A percentile compares a stretch with the other conserved stretches of the same genome.
Conservation (phyloP, 257 asterid genomes). For the Mentha longifolia region DNA sequence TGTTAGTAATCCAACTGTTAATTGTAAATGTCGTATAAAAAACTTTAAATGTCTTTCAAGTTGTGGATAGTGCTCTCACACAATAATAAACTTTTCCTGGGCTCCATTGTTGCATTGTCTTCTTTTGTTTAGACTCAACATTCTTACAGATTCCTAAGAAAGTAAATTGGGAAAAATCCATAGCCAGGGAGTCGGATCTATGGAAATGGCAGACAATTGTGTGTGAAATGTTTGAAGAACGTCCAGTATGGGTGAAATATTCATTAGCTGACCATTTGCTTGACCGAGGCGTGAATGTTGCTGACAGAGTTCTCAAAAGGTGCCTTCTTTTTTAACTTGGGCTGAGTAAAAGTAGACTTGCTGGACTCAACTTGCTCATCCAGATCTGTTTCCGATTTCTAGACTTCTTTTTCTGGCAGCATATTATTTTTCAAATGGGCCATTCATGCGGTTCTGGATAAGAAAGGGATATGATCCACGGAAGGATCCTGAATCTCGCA, state of each 20-base stretch:
- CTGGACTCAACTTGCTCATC: conserved; percentile 33
- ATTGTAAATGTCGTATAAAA: neutral
- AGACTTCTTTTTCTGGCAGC: conserved; percentile 89
- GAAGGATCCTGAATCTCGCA: conserved; percentile 89
- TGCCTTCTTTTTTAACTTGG: conserved; percentile 33
- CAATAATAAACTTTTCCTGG: neutral
- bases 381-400: conserved; percentile 35
- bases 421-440: conserved; percentile 92
- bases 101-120: neutral
- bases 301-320: conserved; percentile 69
- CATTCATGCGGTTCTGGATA: conserved; percentile 85
- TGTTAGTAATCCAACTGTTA: neutral
- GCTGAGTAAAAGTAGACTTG: neutral
- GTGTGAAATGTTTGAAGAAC: conserved; percentile 83
- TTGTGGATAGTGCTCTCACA: neutral
- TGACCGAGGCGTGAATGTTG: conserved; percentile 58
- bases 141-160: conserved; percentile 89
- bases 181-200: conserved; percentile 62
- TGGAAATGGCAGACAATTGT: conserved; percentile 81
- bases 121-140: conserved; percentile 68
- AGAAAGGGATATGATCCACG: conserved; percentile 99
- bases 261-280: conserved; percentile 68
- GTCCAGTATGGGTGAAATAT: conserved; percentile 81
- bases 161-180: conserved; percentile 82
- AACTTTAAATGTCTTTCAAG: neutral